Evolutionary conservation across 768 basidiomycete species (phyloP).

Genomic region (Dioszegia hungarica): DNA sequence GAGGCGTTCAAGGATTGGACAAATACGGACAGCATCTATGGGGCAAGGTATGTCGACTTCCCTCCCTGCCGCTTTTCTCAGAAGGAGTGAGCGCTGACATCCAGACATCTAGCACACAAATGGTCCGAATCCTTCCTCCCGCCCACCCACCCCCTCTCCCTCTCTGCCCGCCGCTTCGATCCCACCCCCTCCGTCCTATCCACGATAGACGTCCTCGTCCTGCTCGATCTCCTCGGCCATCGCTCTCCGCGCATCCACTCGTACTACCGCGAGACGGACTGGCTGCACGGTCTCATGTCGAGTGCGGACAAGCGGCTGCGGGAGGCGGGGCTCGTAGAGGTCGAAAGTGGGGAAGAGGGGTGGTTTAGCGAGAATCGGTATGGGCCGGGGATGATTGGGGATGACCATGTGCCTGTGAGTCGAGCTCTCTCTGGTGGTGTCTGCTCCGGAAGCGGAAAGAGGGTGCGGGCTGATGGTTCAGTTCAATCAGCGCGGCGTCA

Average conservation of each 20-base stretch:
- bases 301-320: slow-evolving; percentile 69
- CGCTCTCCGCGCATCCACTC: slow-evolving; percentile 68
- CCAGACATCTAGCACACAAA: slow-evolving; percentile 80
- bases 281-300: slow-evolving; percentile 78
- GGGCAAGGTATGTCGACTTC: slow-evolving; percentile 65
- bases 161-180: slow-evolving; percentile 51
- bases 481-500: slow-evolving; percentile 76
- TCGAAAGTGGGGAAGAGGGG: slow-evolving; percentile 21
- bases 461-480: slow-evolving; percentile 7
- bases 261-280: slow-evolving; percentile 81
- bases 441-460: neutral
- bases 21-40: slow-evolving; percentile 82
- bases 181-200: slow-evolving; percentile 62
- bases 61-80: neutral
- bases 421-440: no score
- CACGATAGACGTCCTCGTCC: slow-evolving; percentile 81
- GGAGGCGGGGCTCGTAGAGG: slow-evolving; percentile 58
- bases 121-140: slow-evolving; percentile 69
- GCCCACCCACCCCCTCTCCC: slow-evolving; percentile 55
- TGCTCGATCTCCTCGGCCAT: slow-evolving; percentile 87
- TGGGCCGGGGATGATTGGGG: slow-evolving; percentile 56
- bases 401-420: slow-evolving; percentile 77
- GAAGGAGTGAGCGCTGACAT: neutral
- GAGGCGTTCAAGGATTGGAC: slow-evolving; percentile 93
- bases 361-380: slow-evolving; percentile 37